A percentile compares a stretch with the other conserved stretches of the same genome.
phyloP scores from a whole-genome alignment of 2,329 filamentous ascomycete species.

The Pseudogymnoascus sp. region DNA sequence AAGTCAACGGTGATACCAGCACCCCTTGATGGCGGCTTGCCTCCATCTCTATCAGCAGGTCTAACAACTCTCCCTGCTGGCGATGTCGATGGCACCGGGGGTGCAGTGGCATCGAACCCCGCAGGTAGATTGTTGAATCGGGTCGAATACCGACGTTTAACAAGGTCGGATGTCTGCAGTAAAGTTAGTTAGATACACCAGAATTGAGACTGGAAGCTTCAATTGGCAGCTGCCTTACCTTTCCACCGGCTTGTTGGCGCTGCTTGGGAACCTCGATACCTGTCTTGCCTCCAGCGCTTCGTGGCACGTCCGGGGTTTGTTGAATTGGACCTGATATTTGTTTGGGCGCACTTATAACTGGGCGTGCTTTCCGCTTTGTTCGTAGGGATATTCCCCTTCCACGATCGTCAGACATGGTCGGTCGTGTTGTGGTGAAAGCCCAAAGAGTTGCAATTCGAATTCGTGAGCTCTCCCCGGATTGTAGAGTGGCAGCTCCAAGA shows the following conservation, averaged over 20 bases:
- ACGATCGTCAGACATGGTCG: constrained; percentile 54
- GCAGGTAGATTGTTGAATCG: constrained; percentile 74
- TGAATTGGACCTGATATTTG: constrained; percentile 58
- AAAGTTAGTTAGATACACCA: constrained; percentile 14
- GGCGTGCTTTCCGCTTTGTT: constrained; percentile 56
- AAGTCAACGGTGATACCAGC: constrained; percentile 65
- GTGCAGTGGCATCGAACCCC: constrained; percentile 60
- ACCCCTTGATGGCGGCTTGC: constrained; percentile 30
- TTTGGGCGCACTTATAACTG: constrained; percentile 54
- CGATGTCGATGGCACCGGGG: constrained; percentile 61
- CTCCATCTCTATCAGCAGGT: constrained; percentile 22
- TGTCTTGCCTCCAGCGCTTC: constrained; percentile 32
- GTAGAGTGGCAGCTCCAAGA: background rate
- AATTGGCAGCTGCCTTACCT: constrained; percentile 36
- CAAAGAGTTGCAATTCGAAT: constrained; percentile 3
- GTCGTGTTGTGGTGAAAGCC: background rate
- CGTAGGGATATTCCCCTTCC: constrained; percentile 56
- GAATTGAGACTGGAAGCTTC: background rate
- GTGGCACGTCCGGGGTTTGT: constrained; percentile 41
- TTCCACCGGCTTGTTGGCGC: constrained; percentile 48
- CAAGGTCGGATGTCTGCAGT: constrained; percentile 63
- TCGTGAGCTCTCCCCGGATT: constrained; percentile 1
- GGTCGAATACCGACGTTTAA: constrained; percentile 91
- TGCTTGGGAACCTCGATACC: constrained; percentile 35
- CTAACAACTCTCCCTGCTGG: constrained; percentile 53